Conservation (phyloP, 2,329 filamentous ascomycete species). For the Colletotrichum tropicale region DNA sequence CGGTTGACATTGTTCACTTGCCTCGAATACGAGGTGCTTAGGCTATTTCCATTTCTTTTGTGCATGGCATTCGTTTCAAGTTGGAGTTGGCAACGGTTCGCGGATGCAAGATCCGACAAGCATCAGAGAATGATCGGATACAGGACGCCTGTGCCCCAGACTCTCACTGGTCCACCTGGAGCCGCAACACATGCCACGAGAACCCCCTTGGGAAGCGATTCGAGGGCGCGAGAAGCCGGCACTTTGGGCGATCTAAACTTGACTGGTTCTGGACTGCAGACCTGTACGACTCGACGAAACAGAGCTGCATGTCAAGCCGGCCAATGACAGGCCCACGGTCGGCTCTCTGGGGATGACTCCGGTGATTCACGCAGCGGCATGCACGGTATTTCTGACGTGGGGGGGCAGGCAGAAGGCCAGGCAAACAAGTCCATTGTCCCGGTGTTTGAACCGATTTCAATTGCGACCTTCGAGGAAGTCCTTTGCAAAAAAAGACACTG, state of each 20-base stretch:
- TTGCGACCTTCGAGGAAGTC: background rate
- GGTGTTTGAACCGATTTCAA: background rate
- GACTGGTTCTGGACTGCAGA: background rate
- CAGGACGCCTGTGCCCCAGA: background rate
- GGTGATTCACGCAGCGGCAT: background rate
- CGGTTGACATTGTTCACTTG: background rate
- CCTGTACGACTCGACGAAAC: background rate
- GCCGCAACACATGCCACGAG: background rate
- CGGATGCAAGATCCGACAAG: background rate
- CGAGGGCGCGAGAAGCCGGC: background rate
- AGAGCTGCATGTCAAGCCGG: background rate
- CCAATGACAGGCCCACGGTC: background rate
- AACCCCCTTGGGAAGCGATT: background rate
- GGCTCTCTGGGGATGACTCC: background rate
- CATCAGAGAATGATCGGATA: background rate
- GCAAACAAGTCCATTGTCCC: background rate
- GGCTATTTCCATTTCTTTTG: background rate
- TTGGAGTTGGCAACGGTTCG: background rate
- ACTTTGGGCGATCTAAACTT: background rate
- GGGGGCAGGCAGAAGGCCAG: background rate
- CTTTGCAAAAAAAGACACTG: background rate
- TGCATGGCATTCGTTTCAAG: background rate
- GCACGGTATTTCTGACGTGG: background rate
- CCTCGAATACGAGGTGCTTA: background rate
- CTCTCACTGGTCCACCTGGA: background rate